Conservation (phyloP, 208 protist species). For the Trichomonas tenax region DNA sequence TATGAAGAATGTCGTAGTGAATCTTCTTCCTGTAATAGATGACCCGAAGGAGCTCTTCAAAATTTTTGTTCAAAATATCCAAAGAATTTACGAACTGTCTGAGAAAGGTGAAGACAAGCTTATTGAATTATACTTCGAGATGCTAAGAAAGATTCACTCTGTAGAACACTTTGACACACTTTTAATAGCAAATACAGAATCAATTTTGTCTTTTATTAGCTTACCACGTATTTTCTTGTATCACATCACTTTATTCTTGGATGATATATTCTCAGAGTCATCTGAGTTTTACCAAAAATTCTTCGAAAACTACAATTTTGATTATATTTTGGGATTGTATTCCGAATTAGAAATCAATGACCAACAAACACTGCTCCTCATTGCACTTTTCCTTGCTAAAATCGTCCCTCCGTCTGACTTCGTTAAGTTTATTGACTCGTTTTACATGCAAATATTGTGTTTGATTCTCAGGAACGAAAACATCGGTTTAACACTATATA, state of each 20-base stretch:
- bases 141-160: not conserved
- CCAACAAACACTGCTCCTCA: not conserved
- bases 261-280: not conserved
- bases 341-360: not conserved
- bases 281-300: not conserved
- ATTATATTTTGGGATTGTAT: not conserved
- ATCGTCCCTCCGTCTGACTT: not conserved
- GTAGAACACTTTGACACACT: not conserved
- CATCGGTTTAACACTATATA: not conserved
- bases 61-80: not conserved
- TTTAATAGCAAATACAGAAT: not conserved
- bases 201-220: not conserved
- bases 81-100: not conserved
- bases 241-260: not conserved
- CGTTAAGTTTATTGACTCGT: not conserved
- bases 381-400: not conserved
- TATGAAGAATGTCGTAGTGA: not conserved
- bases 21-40: not conserved
- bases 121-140: not conserved
- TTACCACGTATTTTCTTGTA: not conserved
- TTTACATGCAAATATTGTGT: not conserved
- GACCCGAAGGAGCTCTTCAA: not conserved
- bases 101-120: not conserved
- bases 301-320: not conserved
- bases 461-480: not conserved